Evolutionary conservation across 2,329 filamentous ascomycete genomes (phyloP).

Genomic region (Fusarium sp.): DNA sequence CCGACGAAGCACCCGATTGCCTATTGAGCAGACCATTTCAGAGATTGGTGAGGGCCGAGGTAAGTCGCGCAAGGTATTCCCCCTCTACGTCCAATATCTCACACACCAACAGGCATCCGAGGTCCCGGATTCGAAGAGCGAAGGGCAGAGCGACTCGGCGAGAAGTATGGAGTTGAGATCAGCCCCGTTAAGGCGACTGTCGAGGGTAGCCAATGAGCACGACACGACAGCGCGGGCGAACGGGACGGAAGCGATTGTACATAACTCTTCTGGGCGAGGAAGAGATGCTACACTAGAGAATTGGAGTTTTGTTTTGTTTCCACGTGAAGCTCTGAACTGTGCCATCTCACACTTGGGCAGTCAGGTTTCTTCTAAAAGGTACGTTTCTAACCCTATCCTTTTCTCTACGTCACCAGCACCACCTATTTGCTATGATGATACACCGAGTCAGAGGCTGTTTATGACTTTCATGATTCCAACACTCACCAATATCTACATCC

Average conservation of each 20-base stretch:
- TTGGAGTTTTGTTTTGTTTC: constrained; percentile 56
- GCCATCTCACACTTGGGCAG: constrained; percentile 38
- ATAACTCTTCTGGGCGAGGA: constrained; percentile 56
- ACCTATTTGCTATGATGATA: constrained; percentile 55
- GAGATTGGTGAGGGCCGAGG: constrained; percentile 91
- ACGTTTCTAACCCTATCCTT: constrained; percentile 32
- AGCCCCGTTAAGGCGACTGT: constrained; percentile 71
- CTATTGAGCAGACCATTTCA: constrained; percentile 83
- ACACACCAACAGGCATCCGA: constrained; percentile 74
- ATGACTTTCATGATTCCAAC: constrained; percentile 58
- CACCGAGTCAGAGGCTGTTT: constrained; percentile 63
- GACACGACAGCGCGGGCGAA: constrained; percentile 42
- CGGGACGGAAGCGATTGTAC: constrained; percentile 52
- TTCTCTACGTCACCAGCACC: not conserved
- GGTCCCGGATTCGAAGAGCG: constrained; percentile 88
- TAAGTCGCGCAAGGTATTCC: constrained; percentile 58
- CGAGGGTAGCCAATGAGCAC: constrained; percentile 59
- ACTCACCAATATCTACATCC: constrained; percentile 50
- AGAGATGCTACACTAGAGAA: constrained; percentile 59
- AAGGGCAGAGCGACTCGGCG: constrained; percentile 83
- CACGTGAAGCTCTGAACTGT: constrained; percentile 48
- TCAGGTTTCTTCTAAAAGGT: constrained; percentile 42
- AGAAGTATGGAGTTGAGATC: constrained; percentile 90
- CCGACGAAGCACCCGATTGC: constrained; percentile 80
- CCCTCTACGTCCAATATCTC: constrained; percentile 26